A percentile compares a stretch with the other conserved stretches of the same genome.
Conservation (phyloP, 2,329 filamentous ascomycete species). For the Trichoderma afroharzianum region DNA sequence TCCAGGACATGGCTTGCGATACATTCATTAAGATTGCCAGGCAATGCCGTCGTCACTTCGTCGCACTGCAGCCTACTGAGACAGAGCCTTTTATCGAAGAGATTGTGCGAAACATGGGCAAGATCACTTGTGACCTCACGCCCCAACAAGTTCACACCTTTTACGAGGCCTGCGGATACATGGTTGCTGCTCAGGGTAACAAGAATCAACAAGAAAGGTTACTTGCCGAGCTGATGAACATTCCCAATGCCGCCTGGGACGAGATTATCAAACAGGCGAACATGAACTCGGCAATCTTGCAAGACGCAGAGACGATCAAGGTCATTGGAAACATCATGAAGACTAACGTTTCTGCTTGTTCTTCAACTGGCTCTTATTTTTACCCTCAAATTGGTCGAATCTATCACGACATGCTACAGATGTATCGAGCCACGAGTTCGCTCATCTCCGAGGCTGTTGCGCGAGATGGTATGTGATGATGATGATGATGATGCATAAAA, state of each 20-base stretch:
- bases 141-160: constrained; percentile 98
- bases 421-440: constrained; percentile 96
- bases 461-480: constrained; percentile 63
- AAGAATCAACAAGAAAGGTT: constrained; percentile 90
- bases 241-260: constrained; percentile 94
- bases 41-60: constrained; percentile 96
- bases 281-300: constrained; percentile 77
- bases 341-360: constrained; percentile 98
- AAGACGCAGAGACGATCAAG: constrained; percentile 94
- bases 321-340: constrained; percentile 99
- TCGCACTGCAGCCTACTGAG: constrained; percentile 91
- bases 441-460: constrained; percentile 92
- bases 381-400: constrained; percentile 97
- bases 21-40: constrained; percentile 99
- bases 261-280: constrained; percentile 87
- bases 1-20: constrained; percentile 99
- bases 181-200: constrained; percentile 97
- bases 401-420: constrained; percentile 97
- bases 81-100: constrained; percentile 97
- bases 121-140: constrained; percentile 91
- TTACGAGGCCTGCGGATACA: constrained; percentile 97
- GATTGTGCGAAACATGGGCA: constrained; percentile 91
- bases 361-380: constrained; percentile 94
- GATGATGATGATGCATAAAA: constrained; percentile 30
- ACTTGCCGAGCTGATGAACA: constrained; percentile 85